Percentiles rank a stretch among this genome's conserved stretches.
phyloP scores from a whole-genome alignment of 2,329 filamentous ascomycete species.

The Cordyceps militaris region DNA sequence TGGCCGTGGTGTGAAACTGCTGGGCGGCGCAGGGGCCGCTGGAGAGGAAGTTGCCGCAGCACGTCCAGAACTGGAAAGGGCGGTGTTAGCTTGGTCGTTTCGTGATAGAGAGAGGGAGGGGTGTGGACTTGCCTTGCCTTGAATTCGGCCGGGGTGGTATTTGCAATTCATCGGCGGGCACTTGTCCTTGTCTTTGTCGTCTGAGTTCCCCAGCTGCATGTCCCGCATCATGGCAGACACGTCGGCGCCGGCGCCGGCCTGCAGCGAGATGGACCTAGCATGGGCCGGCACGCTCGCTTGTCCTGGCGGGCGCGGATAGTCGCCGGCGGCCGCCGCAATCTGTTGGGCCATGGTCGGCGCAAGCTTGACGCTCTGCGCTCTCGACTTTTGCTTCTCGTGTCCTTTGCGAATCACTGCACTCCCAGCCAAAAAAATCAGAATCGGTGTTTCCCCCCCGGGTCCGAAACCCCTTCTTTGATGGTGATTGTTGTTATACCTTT shows the following conservation, averaged over 20 bases:
- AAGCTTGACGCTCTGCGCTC: not conserved
- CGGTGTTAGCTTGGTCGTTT: not conserved
- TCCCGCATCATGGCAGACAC: not conserved
- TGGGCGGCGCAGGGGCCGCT: slow-evolving; percentile 21
- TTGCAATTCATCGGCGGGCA: slow-evolving; percentile 19
- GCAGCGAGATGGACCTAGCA: not conserved
- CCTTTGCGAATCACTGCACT: not conserved
- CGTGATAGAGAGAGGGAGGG: not conserved
- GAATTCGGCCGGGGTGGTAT: slow-evolving; percentile 24
- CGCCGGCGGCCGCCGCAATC: not conserved
- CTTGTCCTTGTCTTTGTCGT: not conserved
- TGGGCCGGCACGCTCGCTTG: not conserved
- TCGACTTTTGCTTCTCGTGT: slow-evolving; percentile 12
- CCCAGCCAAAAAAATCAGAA: no score
- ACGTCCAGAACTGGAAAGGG: slow-evolving; percentile 22
- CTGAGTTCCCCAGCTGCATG: not conserved
- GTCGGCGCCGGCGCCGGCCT: not conserved
- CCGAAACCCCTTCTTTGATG: not conserved
- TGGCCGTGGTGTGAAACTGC: slow-evolving; percentile 20
- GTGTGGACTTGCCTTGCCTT: slow-evolving; percentile 19
- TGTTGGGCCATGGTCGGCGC: not conserved
- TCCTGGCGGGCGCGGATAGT: not conserved
- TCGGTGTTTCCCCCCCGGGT: no score
- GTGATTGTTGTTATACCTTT: slow-evolving; percentile 17
- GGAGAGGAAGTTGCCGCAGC: slow-evolving; percentile 21